Percentiles rank a stretch among this genome's conserved stretches.
Conservation (phyloP, 2,329 filamentous ascomycete genomes). For the Colletotrichum euphorbiae region DNA sequence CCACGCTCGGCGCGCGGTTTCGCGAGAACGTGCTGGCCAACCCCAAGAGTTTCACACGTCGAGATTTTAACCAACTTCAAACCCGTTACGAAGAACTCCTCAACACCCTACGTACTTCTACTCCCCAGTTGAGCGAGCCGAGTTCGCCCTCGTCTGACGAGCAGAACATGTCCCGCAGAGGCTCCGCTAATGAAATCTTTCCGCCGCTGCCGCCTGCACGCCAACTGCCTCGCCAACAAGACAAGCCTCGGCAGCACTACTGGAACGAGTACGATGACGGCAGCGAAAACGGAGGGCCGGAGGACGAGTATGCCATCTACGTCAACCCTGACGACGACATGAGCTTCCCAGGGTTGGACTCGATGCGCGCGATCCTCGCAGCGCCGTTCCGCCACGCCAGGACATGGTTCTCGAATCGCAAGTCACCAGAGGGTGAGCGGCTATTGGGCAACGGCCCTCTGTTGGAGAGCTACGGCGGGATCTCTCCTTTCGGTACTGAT, state of each 20-base stretch:
- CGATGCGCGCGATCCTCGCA: slow-evolving; percentile 65
- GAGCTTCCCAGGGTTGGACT: slow-evolving; percentile 72
- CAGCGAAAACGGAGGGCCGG: slow-evolving; percentile 70
- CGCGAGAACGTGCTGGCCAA: slow-evolving; percentile 72
- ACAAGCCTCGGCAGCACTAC: slow-evolving; percentile 62
- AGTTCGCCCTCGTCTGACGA: slow-evolving; percentile 52
- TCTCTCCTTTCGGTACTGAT: slow-evolving; percentile 47
- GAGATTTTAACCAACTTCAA: slow-evolving; percentile 69
- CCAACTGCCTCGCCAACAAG: slow-evolving; percentile 43
- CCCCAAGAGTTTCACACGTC: slow-evolving; percentile 77
- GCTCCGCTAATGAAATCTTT: slow-evolving; percentile 31
- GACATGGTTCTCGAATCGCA: slow-evolving; percentile 58
- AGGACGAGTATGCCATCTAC: slow-evolving; percentile 77
- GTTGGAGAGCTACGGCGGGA: slow-evolving; percentile 40
- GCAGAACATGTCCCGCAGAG: slow-evolving; percentile 41
- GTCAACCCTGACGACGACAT: slow-evolving; percentile 74
- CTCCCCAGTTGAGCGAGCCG: slow-evolving; percentile 54
- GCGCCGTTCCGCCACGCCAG: slow-evolving; percentile 64
- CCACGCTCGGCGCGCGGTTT: slow-evolving; percentile 72
- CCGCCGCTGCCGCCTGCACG: slow-evolving; percentile 26
- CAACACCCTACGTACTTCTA: slow-evolving; percentile 58
- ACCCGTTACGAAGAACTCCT: slow-evolving; percentile 64
- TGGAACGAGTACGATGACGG: slow-evolving; percentile 92
- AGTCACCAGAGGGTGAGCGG: slow-evolving; percentile 17
- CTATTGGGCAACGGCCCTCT: slow-evolving; percentile 29